Base-by-base conservation (phyloP, 306 rosid species). In the Castanea sativa region DNA sequence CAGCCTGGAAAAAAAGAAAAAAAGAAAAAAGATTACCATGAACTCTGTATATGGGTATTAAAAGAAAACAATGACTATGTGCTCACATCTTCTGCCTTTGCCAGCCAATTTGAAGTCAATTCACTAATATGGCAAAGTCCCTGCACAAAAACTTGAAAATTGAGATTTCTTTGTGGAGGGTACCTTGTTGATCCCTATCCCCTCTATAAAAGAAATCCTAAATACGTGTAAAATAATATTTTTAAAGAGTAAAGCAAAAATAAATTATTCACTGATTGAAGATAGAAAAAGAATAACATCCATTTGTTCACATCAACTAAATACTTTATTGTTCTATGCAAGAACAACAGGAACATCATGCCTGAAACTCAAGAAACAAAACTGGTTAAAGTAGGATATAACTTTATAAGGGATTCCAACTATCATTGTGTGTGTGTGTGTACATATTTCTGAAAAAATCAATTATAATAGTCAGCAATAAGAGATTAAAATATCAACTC, bases 51-150 rank as follows among this genome's bases (percentile, higher is more conserved):
- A 32, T 12, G 14, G 6, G 63, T 49, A 12, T 63, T 45, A 6
- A 23, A 35, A 78, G 20, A 33, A 56, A 35, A 67, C 4, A 73
- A 80, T 21, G 35, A 51, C 45, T 20, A 65, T 29, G 77, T 52
- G 61, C 91, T 85, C 82, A 92, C 99, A 86, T 95, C 98, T 84
- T 95, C 99, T 43, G 99, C 90, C 92, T 92, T 95, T 41, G 98
- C 89, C 83, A 95, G 85, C 97, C 97, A 92, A 59, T 91, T 85
- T 58, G 99, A 80, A 86, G 92, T 92, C 83, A 95, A 83, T 90
- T 95, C 99, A 69, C 99, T 95, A 65, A 95, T 88, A 80, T 95
- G 99, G 87, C 99, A 95, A 74, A 95, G 97, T 83, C 99, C 99
- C 99, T 92, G 82, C 71, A 86, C 65, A 73, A 81, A 49, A 75